phyloP scores from a whole-genome alignment of 305 asterid species.

The Ajuga reptans region DNA sequence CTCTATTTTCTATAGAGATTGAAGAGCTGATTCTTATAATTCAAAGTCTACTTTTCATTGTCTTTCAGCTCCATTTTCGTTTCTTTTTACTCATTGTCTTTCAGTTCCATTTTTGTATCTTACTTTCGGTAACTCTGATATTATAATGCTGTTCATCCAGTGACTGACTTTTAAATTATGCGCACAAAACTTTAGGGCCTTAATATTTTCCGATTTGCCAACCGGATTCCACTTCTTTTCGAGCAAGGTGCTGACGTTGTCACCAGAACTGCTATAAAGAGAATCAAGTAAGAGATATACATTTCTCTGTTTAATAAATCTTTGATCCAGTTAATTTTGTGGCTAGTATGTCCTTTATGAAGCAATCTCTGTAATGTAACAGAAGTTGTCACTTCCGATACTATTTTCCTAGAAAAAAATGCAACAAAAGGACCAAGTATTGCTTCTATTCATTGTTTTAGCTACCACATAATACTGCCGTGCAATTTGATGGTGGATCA shows the following conservation, averaged over 20 bases:
- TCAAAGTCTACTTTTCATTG: too few species aligned
- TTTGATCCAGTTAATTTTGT: neutral
- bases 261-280: constrained; percentile 79
- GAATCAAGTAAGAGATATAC: constrained; percentile 60
- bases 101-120: too few species aligned
- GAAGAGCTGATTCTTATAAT: neutral
- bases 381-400: neutral
- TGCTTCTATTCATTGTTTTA: constrained; percentile 13
- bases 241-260: constrained; percentile 99
- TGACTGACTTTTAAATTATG: constrained; percentile 14
- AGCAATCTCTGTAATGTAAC: neutral
- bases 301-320: neutral
- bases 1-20: constrained; percentile 7
- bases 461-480: neutral
- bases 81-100: too few species aligned
- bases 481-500: neutral
- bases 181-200: constrained; percentile 51
- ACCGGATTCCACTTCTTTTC: constrained; percentile 87
- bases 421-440: neutral
- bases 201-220: constrained; percentile 85
- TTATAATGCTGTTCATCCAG: neutral
- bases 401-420: constrained; percentile 6
- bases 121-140: neutral
- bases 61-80: too few species aligned
- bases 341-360: neutral